These are phyloP conservation scores for Brassica rapa DNA, from an alignment of 345 rosid species.

Conservation along the genomic window DNA sequence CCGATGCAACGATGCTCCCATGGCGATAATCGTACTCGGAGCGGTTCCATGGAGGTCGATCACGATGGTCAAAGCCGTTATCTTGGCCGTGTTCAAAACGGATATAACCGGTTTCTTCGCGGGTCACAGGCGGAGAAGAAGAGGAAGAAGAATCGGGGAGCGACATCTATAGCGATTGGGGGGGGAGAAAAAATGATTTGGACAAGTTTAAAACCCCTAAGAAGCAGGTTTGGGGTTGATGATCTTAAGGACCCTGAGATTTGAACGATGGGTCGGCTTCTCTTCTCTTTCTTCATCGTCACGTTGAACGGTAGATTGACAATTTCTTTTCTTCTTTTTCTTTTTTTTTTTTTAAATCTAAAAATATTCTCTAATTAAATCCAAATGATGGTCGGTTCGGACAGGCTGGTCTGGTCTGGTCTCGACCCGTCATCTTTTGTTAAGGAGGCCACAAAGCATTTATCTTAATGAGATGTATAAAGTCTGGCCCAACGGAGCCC, in stretches of 20 bases:
- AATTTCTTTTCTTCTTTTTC: background rate
- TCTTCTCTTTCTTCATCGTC: slow-evolving; percentile 43
- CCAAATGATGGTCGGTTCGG: slow-evolving; percentile 17
- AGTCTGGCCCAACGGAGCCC: slow-evolving; percentile 35
- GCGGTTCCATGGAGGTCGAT: slow-evolving; percentile 39
- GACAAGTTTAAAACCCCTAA: slow-evolving; percentile 38
- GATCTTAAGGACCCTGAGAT: slow-evolving; percentile 12
- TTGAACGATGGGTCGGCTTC: slow-evolving; percentile 41
- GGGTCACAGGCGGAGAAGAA: slow-evolving; percentile 43
- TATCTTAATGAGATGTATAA: slow-evolving; percentile 1
- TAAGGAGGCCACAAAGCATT: background rate
- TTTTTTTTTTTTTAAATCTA: background rate
- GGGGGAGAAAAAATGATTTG: background rate
- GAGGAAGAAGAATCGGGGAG: slow-evolving; percentile 52
- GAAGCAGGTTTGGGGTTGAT: slow-evolving; percentile 22
- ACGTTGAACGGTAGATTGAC: slow-evolving; percentile 45
- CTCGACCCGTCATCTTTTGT: background rate
- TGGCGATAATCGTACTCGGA: slow-evolving; percentile 58
- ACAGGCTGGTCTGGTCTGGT: slow-evolving; percentile 29
- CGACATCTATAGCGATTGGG: slow-evolving; percentile 42
- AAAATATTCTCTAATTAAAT: background rate
- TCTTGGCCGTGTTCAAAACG: slow-evolving; percentile 43
- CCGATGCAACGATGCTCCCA: slow-evolving; percentile 44
- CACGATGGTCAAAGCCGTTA: slow-evolving; percentile 41
- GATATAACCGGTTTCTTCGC: slow-evolving; percentile 48